These are phyloP conservation scores for Trichoderma semiorbis DNA, from an alignment of 2,329 filamentous ascomycete genomes.

Conservation along the genomic window DNA sequence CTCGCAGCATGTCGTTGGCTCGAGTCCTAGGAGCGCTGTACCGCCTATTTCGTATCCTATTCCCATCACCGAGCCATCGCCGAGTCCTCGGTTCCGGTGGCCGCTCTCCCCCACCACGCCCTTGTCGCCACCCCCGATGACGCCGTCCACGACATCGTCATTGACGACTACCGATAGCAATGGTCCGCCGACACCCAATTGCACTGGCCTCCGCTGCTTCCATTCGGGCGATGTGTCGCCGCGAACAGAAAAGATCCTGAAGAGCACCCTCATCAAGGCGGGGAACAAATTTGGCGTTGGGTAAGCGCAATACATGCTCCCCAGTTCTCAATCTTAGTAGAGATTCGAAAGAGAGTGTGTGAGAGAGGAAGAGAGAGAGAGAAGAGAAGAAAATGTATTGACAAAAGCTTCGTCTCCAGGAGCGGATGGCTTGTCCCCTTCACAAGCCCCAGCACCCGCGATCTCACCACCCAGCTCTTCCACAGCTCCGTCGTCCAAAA, in stretches of 20 bases:
- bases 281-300: slow-evolving; percentile 44
- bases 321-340: neutral
- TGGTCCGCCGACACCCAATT: slow-evolving; percentile 33
- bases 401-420: slow-evolving; percentile 25
- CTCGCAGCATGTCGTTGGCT: slow-evolving; percentile 22
- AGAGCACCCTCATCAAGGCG: slow-evolving; percentile 49
- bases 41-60: slow-evolving; percentile 35
- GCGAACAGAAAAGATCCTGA: slow-evolving; percentile 47
- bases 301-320: slow-evolving; percentile 26
- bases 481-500: slow-evolving; percentile 57
- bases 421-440: slow-evolving; percentile 44
- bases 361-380: neutral
- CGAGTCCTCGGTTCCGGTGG: slow-evolving; percentile 29
- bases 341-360: neutral
- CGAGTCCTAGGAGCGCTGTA: slow-evolving; percentile 25
- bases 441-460: slow-evolving; percentile 40
- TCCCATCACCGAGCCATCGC: slow-evolving; percentile 30
- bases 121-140: slow-evolving; percentile 43
- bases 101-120: slow-evolving; percentile 40
- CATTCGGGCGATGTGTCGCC: slow-evolving; percentile 44
- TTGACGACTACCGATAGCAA: slow-evolving; percentile 32
- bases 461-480: slow-evolving; percentile 51
- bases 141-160: slow-evolving; percentile 44
- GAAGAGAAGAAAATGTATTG: neutral
- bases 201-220: slow-evolving; percentile 50